Percentiles rank a stretch among this genome's conserved stretches.
Conservation (phyloP, 2,329 filamentous ascomycete genomes). For the Botrytis squamosa region DNA sequence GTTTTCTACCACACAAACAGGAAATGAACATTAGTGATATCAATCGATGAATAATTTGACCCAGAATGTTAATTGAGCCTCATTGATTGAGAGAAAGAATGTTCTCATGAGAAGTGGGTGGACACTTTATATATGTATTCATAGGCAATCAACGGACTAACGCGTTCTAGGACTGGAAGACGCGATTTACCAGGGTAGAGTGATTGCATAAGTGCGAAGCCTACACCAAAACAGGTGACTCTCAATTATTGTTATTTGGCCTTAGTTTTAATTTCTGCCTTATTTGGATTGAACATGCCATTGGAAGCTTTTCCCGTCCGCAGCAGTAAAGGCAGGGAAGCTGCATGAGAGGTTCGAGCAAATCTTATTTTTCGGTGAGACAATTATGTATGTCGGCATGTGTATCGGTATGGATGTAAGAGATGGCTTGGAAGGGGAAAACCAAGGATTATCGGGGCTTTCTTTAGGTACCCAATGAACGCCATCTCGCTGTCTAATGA, state of each 20-base stretch:
- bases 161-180: constrained; percentile 9
- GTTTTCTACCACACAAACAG: constrained; percentile 1
- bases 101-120: constrained; percentile 8
- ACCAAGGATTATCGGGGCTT: constrained; percentile 6
- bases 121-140: constrained; percentile 6
- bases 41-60: neutral
- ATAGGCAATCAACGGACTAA: constrained; percentile 14
- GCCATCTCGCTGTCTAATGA: constrained; percentile 6
- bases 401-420: neutral
- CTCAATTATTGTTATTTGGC: neutral
- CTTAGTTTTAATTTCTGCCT: constrained; percentile 14
- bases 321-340: neutral
- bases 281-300: constrained; percentile 1
- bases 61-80: neutral
- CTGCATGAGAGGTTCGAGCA: constrained; percentile 14
- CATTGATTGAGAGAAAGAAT: constrained; percentile 9
- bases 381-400: neutral
- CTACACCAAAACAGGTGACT: constrained; percentile 19
- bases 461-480: neutral
- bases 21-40: constrained; percentile 1
- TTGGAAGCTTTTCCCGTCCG: too few relatives aligned
- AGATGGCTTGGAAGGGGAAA: constrained; percentile 3
- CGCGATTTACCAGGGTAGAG: constrained; percentile 9
- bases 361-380: constrained; percentile 3
- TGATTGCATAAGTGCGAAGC: constrained; percentile 8